Percentiles rank a stretch among this genome's conserved stretches.
Conservation (phyloP, 805 yeast genomes). For the Saturnispora besseyi region DNA sequence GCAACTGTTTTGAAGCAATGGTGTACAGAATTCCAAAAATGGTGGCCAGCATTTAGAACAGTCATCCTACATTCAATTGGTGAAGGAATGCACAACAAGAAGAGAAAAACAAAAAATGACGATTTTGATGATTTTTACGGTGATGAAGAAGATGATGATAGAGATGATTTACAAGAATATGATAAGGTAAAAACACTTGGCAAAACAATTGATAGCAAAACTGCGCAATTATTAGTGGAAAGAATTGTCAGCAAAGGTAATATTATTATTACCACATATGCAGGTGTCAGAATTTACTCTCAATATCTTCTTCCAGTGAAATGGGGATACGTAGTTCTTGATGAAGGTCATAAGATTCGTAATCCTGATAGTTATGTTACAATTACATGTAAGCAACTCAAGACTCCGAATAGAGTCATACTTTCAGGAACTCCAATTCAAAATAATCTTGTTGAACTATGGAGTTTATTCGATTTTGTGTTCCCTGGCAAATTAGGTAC, state of each 20-base stretch:
- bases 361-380: constrained; percentile 91
- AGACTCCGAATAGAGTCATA: constrained; percentile 78
- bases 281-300: constrained; percentile 34
- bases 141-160: constrained; percentile 38
- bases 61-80: constrained; percentile 90
- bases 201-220: constrained; percentile 24
- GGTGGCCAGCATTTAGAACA: constrained; percentile 96
- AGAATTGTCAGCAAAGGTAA: constrained; percentile 63
- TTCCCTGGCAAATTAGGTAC: constrained; percentile 95
- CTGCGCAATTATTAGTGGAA: constrained; percentile 38
- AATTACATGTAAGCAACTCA: constrained; percentile 71
- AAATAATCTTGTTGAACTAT: constrained; percentile 80
- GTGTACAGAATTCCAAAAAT: constrained; percentile 91
- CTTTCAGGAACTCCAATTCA: constrained; percentile 96
- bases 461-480: constrained; percentile 93
- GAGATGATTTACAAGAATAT: constrained; percentile 38
- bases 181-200: constrained; percentile 21
- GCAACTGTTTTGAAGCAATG: constrained; percentile 95
- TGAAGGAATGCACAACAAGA: constrained; percentile 52
- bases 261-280: constrained; percentile 84
- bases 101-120: constrained; percentile 15
- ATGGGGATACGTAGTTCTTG: constrained; percentile 89
- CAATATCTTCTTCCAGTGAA: constrained; percentile 58
- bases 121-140: constrained; percentile 29
- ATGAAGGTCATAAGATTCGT: constrained; percentile 95